Evolutionary conservation across 768 basidiomycete species (phyloP), one percentile per base, ranked within the genome.

Genomic region (Kwoniella dendrophila): DNA sequence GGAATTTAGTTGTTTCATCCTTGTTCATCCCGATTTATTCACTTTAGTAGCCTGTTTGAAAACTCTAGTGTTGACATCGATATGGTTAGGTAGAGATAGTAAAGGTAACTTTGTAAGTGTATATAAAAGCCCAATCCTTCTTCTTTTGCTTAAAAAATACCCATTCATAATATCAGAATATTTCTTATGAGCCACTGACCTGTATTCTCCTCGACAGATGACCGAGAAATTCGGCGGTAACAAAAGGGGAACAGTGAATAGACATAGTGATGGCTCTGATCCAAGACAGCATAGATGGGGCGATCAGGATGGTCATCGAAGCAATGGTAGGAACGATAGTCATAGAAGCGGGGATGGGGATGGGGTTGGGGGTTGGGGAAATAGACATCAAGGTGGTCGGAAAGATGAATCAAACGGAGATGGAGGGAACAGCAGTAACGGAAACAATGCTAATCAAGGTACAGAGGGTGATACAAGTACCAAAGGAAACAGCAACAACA

Each of bases 11-110:
- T 49, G 54, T 30, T 71, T 69, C 63, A 62, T 74, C 27, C 33
- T 69, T 10, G n/a, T 71, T 24, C 67, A 69, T 56, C 67, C 67
- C 18, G 70, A 71, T 14, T 38, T 74, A 29, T 71, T 74, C 59
- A 71, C 72, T 0, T 50, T 74, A 0, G 45, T 71, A 1, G 67
- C 67, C 26, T 71, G 69, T 50, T 24, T 74, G 51, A 71, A 74
- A 51, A 71, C 72, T 20, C 55, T 70, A 3, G 22, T 57, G 0
- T 62, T 70, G 62, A 57, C 59, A n/a, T 16, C 45, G 4, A 3
- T 70, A 8, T 73, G 72, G 72, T 52, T 70, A 18, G 69, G 62
- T 1, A 41, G 67, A 14, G 64, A 59, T 24, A 44, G 29, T 30
- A 56, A 68, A 41, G 72, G 72, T 18, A 44, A 18, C 18, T 70